Base-by-base conservation (phyloP, 2,329 filamentous ascomycete genomes). In the Aspergillus viridinutans region DNA sequence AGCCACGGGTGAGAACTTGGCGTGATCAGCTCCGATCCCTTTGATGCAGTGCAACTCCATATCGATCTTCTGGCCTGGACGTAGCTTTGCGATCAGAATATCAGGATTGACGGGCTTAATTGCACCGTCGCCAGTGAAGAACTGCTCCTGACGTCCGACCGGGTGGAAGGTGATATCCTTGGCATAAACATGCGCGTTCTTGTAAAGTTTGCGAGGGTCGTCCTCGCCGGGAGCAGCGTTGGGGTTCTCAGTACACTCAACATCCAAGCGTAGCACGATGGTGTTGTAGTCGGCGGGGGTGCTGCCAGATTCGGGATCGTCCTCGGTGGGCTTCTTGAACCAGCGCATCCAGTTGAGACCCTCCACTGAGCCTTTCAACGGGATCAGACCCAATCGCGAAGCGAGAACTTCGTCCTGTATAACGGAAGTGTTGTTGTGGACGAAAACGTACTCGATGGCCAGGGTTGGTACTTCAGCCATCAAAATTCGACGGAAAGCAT, bases 361-460 rank as follows among this genome's bases (percentile, higher is more conserved):
- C 55, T 89, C 83, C 62, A 87, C 85, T 59, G 86, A 85, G 64
- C 90, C 94, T 63, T 87, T 89, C 65, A 99, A 87, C 20, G 95
- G 94, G 54, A 99, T 89, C 49, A 99, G 85, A 58, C 94, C 94
- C 32, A 99, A 81, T 48, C 94, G 85, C 73, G 94, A 90, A 17
- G 92, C 88, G 52, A 99, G 86, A 4, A 99, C 93, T 79, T 99
- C 94, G 72, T 99, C 94, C 74, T 97, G 93, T 69, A 99, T 94
- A 38, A 99, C 92, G 4, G 91, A 96, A 52, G 93, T 97, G 81
- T 99, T 99, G 81, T 97, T 95, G 72, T 90, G 85, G 62, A 97
- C 87, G 78, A 89, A 99, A 72, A 96, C 90, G 61, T 86, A 88
- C 80, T 99, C 94, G 69, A 99, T 92, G 64, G 95, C 94, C 49